A percentile compares a stretch with the other conserved stretches of the same genome.
These are phyloP conservation scores for Epithele typhae DNA, from an alignment of 768 basidiomycete genomes.

Conservation along the genomic window DNA sequence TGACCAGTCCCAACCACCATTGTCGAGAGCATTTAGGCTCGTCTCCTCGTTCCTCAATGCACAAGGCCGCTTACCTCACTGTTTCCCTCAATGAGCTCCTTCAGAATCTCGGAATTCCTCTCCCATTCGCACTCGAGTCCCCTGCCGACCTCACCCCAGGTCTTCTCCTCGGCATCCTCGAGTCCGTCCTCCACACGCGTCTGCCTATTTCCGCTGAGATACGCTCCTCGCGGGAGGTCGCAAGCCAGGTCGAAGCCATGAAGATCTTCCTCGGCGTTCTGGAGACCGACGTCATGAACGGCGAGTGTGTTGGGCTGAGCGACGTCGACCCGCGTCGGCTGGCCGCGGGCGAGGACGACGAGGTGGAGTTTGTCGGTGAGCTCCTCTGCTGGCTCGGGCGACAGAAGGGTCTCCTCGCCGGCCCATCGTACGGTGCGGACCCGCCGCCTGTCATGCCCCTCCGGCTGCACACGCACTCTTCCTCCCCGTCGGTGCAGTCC, in stretches of 20 bases:
- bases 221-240: slow-evolving; percentile 32
- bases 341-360: slow-evolving; percentile 61
- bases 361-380: slow-evolving; percentile 61
- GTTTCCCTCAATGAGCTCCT: slow-evolving; percentile 28
- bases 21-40: no score
- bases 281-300: slow-evolving; percentile 55
- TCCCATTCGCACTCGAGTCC: slow-evolving; percentile 31
- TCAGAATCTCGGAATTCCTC: slow-evolving; percentile 17
- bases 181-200: slow-evolving; percentile 50
- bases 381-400: slow-evolving; percentile 68
- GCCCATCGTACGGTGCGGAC: slow-evolving; percentile 2
- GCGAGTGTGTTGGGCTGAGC: slow-evolving; percentile 57
- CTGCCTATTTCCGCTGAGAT: slow-evolving; percentile 41
- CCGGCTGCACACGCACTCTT: slow-evolving; percentile 1
- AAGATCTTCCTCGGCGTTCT: slow-evolving; percentile 75
- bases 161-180: slow-evolving; percentile 65
- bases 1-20: no score
- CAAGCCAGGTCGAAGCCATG: slow-evolving; percentile 55
- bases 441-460: slow-evolving; percentile 3
- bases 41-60: no score
- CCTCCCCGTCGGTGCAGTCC: slow-evolving; percentile 28
- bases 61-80: background rate
- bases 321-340: slow-evolving; percentile 61
- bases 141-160: slow-evolving; percentile 63
- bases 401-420: slow-evolving; percentile 32